phyloP scores from a whole-genome alignment of 73 alveolate genomes.

The Paramecium caudatum region DNA sequence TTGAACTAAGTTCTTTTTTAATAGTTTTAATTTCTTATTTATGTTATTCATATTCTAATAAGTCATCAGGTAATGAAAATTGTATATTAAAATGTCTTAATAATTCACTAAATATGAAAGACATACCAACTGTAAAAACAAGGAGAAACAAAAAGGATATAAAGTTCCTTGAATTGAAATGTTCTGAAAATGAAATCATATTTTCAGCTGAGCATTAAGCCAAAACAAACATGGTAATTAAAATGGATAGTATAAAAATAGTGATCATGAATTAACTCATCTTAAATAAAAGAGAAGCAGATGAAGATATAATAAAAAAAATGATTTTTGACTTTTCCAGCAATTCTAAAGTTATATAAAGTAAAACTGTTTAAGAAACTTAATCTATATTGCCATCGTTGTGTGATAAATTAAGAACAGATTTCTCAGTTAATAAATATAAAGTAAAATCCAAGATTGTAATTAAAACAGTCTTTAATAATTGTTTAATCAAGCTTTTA shows the following conservation, averaged over 20 bases:
- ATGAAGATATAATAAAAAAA: not conserved
- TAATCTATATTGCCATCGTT: not conserved
- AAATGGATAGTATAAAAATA: not conserved
- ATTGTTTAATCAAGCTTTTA: not conserved
- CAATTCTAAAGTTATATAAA: not conserved
- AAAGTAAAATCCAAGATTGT: not conserved
- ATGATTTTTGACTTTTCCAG: slow-evolving; percentile 5
- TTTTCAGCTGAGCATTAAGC: not conserved
- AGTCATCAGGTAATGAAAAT: not conserved
- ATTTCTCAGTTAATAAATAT: not conserved
- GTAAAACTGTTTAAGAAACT: not conserved
- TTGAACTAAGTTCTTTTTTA: not conserved
- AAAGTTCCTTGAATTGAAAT: not conserved
- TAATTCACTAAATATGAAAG: not conserved
- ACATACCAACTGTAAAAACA: not conserved
- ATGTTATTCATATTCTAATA: not conserved
- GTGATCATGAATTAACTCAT: not conserved
- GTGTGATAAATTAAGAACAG: not conserved
- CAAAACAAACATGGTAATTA: not conserved
- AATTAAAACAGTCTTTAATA: not conserved
- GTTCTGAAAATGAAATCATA: not conserved
- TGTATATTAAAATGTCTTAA: not conserved
- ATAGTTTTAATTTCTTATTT: not conserved
- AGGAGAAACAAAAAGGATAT: not conserved
- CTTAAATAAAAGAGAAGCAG: not conserved